These are phyloP conservation scores for Thelephora terrestris DNA, from an alignment of 1,284 basidiomycete species.

Conservation along the genomic window DNA sequence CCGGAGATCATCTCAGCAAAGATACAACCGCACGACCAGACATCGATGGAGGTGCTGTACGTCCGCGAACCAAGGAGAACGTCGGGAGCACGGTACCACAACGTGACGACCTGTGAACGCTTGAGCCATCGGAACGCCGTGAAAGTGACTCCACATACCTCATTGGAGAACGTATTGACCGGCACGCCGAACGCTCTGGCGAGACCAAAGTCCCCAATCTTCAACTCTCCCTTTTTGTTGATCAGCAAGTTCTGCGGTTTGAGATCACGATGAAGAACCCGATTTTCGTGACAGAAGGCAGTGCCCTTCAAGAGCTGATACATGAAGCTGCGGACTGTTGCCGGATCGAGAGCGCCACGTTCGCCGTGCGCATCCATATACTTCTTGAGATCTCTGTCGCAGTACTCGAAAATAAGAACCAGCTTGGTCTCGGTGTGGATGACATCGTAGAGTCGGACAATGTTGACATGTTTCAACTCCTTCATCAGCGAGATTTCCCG, in stretches of 20 bases:
- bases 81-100: slow-evolving; percentile 99
- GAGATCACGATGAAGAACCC: slow-evolving; percentile 94
- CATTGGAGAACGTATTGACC: slow-evolving; percentile 94
- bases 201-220: slow-evolving; percentile 93
- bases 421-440: slow-evolving; percentile 98
- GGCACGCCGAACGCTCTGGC: slow-evolving; percentile 94
- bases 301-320: slow-evolving; percentile 96
- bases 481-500: slow-evolving; percentile 96
- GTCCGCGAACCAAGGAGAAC: slow-evolving; percentile 95
- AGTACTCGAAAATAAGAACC: slow-evolving; percentile 97
- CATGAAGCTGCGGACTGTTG: slow-evolving; percentile 95
- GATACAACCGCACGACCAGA: slow-evolving; percentile 99
- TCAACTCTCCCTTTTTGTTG: slow-evolving; percentile 94
- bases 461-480: slow-evolving; percentile 91
- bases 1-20: slow-evolving; percentile 99
- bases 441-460: slow-evolving; percentile 94
- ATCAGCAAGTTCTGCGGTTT: slow-evolving; percentile 98
- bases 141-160: slow-evolving; percentile 38
- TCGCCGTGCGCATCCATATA: slow-evolving; percentile 99
- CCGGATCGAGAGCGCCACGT: slow-evolving; percentile 86
- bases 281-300: slow-evolving; percentile 98
- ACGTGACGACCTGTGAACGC: slow-evolving; percentile 76
- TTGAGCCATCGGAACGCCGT: slow-evolving; percentile 4
- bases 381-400: slow-evolving; percentile 97
- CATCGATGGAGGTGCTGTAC: slow-evolving; percentile 97